Base-by-base conservation (phyloP, 441 rosid species). In the Lepidium campestre region DNA sequence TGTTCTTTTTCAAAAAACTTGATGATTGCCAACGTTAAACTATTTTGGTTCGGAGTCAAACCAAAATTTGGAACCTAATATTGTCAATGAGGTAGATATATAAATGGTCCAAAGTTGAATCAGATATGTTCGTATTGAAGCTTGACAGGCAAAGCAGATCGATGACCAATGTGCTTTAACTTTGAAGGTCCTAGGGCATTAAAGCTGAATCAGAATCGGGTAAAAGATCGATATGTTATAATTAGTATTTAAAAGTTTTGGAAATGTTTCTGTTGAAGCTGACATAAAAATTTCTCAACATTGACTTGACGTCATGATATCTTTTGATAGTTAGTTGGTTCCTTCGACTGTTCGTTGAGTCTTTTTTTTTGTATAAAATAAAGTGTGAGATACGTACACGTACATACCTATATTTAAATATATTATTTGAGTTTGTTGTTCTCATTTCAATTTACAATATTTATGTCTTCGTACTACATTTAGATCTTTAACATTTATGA, bases 311-410 rank as follows among this genome's bases (percentile, higher is more conserved):
- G 32, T 29, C 32, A 17, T 49, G 58, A 7, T 37, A 37, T 7
- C 19, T 44, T 53, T 62, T 62, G 74, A 62, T 62, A 62, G 74
- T 70, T 70, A 36, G 74, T 70, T 70, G 68, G 74, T 70, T 70
- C 23, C 48, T 45, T 70, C 49, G 69, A 54, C 35, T 54, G 41
- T 70, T 62, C 36, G 68, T 62, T 70, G 68, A 25, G 62, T 1
- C 5, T 29, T 36, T 7, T 10, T n/a, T 52, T 34, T 17, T 52
- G 54, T 53, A 39, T 35, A 23, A 29, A 50, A 60, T 14, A n/a
- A 50, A 32, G 31, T 20, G 40, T 61, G 39, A 19, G 55, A 42
- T 42, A 17, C 40, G 32, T 60, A 61, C 53, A 40, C 68, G 44
- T 44, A 61, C 19, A 27, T 12, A 19, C 35, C 41, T 40, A 19